Percentiles rank a stretch among this genome's conserved stretches.
phyloP scores from a whole-genome alignment of 768 basidiomycete species.

The Pulveroboletus sp. region DNA sequence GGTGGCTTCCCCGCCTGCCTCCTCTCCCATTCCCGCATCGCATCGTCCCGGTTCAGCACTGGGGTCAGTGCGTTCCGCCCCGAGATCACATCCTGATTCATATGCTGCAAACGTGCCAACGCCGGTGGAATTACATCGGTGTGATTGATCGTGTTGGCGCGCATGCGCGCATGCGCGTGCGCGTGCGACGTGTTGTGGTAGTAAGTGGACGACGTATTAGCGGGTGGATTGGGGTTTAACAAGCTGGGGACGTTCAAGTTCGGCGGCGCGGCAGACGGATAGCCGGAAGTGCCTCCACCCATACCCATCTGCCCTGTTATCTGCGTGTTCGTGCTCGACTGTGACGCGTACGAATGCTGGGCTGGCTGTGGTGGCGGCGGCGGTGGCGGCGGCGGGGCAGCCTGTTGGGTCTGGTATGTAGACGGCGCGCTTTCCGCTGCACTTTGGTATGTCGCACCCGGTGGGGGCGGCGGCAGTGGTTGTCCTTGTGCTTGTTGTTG shows the following conservation, averaged over 20 bases:
- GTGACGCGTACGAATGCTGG: constrained; percentile 25
- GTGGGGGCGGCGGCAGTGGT: constrained; percentile 2
- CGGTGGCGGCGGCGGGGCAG: constrained; percentile 24
- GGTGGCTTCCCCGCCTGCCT: constrained; percentile 69
- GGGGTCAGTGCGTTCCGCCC: constrained; percentile 81
- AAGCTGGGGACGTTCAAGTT: constrained; percentile 22
- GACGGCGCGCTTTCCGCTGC: constrained; percentile 11
- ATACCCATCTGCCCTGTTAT: constrained; percentile 18
- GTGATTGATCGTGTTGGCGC: constrained; percentile 89
- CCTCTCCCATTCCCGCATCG: constrained; percentile 94
- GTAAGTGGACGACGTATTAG: constrained; percentile 54
- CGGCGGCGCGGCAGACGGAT: constrained; percentile 12
- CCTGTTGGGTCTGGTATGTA: constrained; percentile 25
- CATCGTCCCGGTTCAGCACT: constrained; percentile 91
- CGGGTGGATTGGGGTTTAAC: constrained; percentile 43
- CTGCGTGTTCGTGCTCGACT: constrained; percentile 19
- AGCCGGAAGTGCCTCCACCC: constrained; percentile 14
- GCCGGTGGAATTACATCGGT: constrained; percentile 91
- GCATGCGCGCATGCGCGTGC: constrained; percentile 48
- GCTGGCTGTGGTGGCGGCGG: constrained; percentile 18
- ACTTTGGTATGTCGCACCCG: constrained; percentile 23
- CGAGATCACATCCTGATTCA: constrained; percentile 77
- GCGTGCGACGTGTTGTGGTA: constrained; percentile 38
- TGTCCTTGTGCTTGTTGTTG: constrained; percentile 25
- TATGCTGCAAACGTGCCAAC: constrained; percentile 81